Evolutionary conservation across 1,284 basidiomycete species (phyloP).

Genomic region (Apiotrichum sp.): DNA sequence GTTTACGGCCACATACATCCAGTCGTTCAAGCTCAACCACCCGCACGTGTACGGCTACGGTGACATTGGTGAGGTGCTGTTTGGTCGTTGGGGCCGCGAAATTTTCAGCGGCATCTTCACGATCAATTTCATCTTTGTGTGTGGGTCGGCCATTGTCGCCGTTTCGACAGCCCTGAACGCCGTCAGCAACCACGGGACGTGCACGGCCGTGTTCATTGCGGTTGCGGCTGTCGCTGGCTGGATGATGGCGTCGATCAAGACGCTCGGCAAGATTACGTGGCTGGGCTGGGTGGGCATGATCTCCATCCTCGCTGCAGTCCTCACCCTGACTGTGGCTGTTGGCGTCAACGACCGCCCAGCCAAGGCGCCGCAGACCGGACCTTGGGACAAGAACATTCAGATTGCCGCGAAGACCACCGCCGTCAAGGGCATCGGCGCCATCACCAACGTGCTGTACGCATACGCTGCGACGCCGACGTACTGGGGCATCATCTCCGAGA

Average conservation of each 20-base stretch:
- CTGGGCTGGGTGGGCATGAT: constrained; percentile 36
- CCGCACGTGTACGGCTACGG: too few relatives aligned
- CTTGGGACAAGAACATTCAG: constrained; percentile 32
- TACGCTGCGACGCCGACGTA: constrained; percentile 26
- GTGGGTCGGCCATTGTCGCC: constrained; percentile 18
- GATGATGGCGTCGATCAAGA: constrained; percentile 29
- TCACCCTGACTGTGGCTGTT: constrained; percentile 38
- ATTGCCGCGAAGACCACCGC: constrained; percentile 25
- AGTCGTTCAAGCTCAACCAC: background rate
- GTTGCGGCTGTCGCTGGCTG: constrained; percentile 24
- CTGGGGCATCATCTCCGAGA: constrained; percentile 41
- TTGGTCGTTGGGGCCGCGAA: constrained; percentile 32
- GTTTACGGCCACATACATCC: background rate
- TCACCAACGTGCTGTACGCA: constrained; percentile 26
- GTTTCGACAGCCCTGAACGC: constrained; percentile 32
- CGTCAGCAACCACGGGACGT: constrained; percentile 26
- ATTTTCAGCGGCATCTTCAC: constrained; percentile 30
- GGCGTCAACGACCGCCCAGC: constrained; percentile 36
- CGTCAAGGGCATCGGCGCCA: constrained; percentile 25
- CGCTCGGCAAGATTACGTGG: constrained; percentile 31
- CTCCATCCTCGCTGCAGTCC: constrained; percentile 22
- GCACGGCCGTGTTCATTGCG: constrained; percentile 32
- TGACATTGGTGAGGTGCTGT: constrained; percentile 19
- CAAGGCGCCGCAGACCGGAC: constrained; percentile 1
- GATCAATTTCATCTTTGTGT: constrained; percentile 28